Evolutionary conservation across 257 asterid genomes (phyloP).

Genomic region (Lantana camara): DNA sequence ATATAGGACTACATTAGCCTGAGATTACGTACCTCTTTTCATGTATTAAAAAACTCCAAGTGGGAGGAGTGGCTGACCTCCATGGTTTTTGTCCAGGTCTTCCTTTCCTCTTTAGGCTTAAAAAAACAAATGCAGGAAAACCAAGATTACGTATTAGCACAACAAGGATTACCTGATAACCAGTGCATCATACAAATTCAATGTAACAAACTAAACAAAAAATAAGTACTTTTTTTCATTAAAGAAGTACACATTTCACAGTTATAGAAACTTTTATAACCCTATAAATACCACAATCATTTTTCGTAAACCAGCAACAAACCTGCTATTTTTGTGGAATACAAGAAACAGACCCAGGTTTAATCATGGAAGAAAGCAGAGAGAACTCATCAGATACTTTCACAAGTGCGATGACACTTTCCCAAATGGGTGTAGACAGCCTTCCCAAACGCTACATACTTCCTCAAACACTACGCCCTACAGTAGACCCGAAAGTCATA

Average conservation of each 20-base stretch:
- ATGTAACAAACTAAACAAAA: slow-evolving; percentile 20
- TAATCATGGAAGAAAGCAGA: slow-evolving; percentile 32
- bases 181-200: too few species aligned
- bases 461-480: slow-evolving; percentile 50
- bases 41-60: slow-evolving; percentile 16
- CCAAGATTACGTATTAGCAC: neutral
- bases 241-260: neutral
- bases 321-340: neutral
- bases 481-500: slow-evolving; percentile 15
- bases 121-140: slow-evolving; percentile 2
- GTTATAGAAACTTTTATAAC: neutral
- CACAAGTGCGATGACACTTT: slow-evolving; percentile 43
- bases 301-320: neutral
- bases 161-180: too few species aligned
- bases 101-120: neutral
- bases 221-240: neutral
- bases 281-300: slow-evolving; percentile 40
- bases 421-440: slow-evolving; percentile 36
- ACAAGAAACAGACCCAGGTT: slow-evolving; percentile 1
- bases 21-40: slow-evolving; percentile 16
- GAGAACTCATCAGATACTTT: slow-evolving; percentile 31
- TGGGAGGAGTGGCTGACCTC: slow-evolving; percentile 20
- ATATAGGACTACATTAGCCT: slow-evolving; percentile 5
- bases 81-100: slow-evolving; percentile 8
- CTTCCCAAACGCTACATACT: slow-evolving; percentile 47